These are phyloP conservation scores for Lactarius deliciosus DNA, from an alignment of 768 basidiomycete species.

Conservation along the genomic window DNA sequence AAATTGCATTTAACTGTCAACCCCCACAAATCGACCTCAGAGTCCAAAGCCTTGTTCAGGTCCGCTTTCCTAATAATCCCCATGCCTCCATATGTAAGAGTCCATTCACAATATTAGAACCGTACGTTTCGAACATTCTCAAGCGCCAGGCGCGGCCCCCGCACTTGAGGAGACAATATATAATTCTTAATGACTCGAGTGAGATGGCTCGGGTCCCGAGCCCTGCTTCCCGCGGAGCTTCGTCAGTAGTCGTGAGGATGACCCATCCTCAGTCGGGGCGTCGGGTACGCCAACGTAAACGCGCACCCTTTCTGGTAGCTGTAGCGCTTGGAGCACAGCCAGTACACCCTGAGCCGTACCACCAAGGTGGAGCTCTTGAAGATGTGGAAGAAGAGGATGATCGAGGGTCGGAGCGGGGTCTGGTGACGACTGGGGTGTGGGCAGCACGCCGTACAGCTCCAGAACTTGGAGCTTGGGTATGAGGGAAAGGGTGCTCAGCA, in stretches of 20 bases:
- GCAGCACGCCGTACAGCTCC: constrained; percentile 17
- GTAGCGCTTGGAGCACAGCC: constrained; percentile 4
- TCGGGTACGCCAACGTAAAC: constrained; percentile 15
- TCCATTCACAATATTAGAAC: not conserved
- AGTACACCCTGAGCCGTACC: constrained; percentile 12
- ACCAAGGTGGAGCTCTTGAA: constrained; percentile 11
- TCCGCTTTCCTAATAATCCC: not conserved
- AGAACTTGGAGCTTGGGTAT: constrained; percentile 14
- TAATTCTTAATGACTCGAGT: not conserved
- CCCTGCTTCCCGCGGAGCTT: constrained; percentile 12
- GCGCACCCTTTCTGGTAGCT: constrained; percentile 4
- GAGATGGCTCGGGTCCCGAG: not conserved
- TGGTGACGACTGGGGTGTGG: not conserved
- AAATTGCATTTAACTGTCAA: not conserved
- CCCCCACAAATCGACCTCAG: not conserved
- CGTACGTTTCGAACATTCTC: not conserved
- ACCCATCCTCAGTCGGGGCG: not conserved
- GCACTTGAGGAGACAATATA: not conserved
- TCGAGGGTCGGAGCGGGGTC: not conserved
- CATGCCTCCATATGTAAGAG: not conserved
- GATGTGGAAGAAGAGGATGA: not conserved
- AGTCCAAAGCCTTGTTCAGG: not conserved
- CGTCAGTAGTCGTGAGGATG: not conserved
- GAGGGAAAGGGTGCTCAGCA: constrained; percentile 16
- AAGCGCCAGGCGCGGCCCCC: not conserved